Evolutionary conservation across 306 rosid species (phyloP).

Genomic region (Lablab purpureus): DNA sequence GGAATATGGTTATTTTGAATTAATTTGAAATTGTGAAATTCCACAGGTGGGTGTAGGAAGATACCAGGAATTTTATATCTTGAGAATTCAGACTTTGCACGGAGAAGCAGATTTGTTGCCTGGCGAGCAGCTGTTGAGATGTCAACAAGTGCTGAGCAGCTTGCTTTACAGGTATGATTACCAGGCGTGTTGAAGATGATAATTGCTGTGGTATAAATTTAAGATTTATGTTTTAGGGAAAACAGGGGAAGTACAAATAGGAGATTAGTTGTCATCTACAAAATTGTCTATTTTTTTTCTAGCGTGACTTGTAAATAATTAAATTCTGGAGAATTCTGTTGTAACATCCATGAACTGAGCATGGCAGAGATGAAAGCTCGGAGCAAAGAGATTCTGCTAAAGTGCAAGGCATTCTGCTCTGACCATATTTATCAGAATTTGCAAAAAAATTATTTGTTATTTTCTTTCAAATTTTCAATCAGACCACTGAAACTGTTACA

Average conservation of each 20-base stretch:
- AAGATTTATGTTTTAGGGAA: neutral
- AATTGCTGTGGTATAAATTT: neutral
- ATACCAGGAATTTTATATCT: constrained; percentile 84
- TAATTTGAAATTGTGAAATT: constrained; percentile 56
- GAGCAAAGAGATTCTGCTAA: neutral
- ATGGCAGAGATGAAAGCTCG: neutral
- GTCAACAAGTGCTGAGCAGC: constrained; percentile 84
- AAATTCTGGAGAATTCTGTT: neutral
- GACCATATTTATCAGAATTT: constrained; percentile 7
- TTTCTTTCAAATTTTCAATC: neutral
- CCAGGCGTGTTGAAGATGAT: constrained; percentile 25
- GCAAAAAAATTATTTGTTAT: neutral
- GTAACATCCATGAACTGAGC: constrained; percentile 5
- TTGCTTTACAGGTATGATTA: constrained; percentile 82
- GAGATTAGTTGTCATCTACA: neutral
- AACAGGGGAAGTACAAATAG: neutral
- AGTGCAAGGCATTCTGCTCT: constrained; percentile 7
- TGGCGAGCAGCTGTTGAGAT: constrained; percentile 96
- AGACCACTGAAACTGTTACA: constrained; percentile 18
- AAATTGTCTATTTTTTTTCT: neutral
- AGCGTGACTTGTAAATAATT: neutral
- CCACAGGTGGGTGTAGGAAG: constrained; percentile 90
- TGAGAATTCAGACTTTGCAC: constrained; percentile 92
- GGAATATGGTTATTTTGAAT: constrained; percentile 59
- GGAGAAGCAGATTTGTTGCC: constrained; percentile 77